A percentile compares a stretch with the other conserved stretches of the same genome.
phyloP scores from a whole-genome alignment of 2,329 filamentous ascomycete species.

The Alternaria hordeiaustralica region DNA sequence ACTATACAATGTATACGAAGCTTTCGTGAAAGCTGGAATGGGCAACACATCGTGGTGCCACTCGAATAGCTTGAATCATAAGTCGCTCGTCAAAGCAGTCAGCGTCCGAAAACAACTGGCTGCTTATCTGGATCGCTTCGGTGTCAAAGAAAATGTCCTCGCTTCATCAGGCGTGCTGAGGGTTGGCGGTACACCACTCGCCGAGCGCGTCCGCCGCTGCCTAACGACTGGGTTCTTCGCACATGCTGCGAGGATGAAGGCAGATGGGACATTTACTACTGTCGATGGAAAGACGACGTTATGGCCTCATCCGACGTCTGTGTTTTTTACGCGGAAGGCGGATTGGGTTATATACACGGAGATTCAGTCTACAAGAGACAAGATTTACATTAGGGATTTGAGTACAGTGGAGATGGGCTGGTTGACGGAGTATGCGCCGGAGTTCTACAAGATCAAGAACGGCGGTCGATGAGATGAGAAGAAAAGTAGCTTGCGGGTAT shows the following conservation, averaged over 20 bases:
- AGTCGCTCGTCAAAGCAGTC: slow-evolving; percentile 79
- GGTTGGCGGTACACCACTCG: slow-evolving; percentile 58
- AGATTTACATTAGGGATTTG: slow-evolving; percentile 88
- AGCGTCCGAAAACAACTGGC: slow-evolving; percentile 87
- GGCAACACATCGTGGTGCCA: slow-evolving; percentile 88
- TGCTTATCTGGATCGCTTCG: slow-evolving; percentile 85
- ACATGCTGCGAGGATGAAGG: slow-evolving; percentile 91
- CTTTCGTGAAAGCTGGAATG: slow-evolving; percentile 81
- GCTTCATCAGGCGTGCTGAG: slow-evolving; percentile 43
- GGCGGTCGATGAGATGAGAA: slow-evolving; percentile 6
- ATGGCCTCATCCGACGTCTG: slow-evolving; percentile 86
- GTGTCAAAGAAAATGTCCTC: slow-evolving; percentile 64
- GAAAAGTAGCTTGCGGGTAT: slow-evolving; percentile 7
- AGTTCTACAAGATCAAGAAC: slow-evolving; percentile 57
- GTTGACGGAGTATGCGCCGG: slow-evolving; percentile 85
- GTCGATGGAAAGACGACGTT: slow-evolving; percentile 80
- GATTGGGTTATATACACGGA: slow-evolving; percentile 98
- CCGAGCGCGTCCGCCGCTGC: slow-evolving; percentile 81
- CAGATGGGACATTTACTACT: slow-evolving; percentile 87
- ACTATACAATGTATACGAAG: slow-evolving; percentile 89
- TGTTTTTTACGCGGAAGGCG: slow-evolving; percentile 96
- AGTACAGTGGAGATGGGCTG: slow-evolving; percentile 95
- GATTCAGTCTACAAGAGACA: slow-evolving; percentile 84
- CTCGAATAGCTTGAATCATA: slow-evolving; percentile 86
- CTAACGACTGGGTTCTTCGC: slow-evolving; percentile 91